phyloP scores from a whole-genome alignment of 345 rosid genomes.

The Rhizophora mangle region DNA sequence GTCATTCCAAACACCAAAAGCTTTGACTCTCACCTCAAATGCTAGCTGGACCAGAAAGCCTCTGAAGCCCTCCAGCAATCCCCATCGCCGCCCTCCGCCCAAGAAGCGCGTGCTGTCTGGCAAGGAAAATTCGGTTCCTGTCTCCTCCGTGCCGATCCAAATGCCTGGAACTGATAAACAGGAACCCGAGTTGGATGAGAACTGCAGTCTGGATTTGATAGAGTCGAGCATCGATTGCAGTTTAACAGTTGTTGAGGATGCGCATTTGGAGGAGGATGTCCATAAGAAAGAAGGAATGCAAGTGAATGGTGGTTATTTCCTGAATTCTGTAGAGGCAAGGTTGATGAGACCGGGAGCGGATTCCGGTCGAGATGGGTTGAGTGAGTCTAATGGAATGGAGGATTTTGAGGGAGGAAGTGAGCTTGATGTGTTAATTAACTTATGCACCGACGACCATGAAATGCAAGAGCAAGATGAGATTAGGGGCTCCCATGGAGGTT shows the following conservation, averaged over 20 bases:
- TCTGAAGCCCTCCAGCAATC: slow-evolving; percentile 28
- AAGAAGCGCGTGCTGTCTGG: slow-evolving; percentile 42
- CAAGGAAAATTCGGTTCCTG: slow-evolving; percentile 44
- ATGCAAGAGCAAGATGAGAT: slow-evolving; percentile 17
- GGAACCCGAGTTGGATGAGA: slow-evolving; percentile 12
- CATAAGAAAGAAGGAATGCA: slow-evolving; percentile 24
- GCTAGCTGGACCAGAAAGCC: slow-evolving; percentile 13
- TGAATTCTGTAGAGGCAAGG: slow-evolving; percentile 68
- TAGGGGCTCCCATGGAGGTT: slow-evolving; percentile 10
- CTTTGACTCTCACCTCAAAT: slow-evolving; percentile 2
- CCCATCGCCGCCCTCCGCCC: slow-evolving; percentile 24
- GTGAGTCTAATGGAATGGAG: slow-evolving; percentile 17
- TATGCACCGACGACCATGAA: slow-evolving; percentile 41
- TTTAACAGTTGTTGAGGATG: neutral
- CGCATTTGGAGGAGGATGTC: neutral
- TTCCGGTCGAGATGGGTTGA: slow-evolving; percentile 17
- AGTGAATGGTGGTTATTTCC: slow-evolving; percentile 37
- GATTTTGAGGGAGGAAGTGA: slow-evolving; percentile 41
- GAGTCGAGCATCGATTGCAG: slow-evolving; percentile 58
- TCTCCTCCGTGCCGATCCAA: neutral
- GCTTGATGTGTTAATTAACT: slow-evolving; percentile 56
- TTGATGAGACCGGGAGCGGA: slow-evolving; percentile 27
- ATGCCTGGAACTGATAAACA: neutral
- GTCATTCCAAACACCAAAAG: slow-evolving; percentile 35
- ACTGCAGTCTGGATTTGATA: slow-evolving; percentile 62